Base-by-base conservation (phyloP, 768 basidiomycete species). In the Ramaria sp. region DNA sequence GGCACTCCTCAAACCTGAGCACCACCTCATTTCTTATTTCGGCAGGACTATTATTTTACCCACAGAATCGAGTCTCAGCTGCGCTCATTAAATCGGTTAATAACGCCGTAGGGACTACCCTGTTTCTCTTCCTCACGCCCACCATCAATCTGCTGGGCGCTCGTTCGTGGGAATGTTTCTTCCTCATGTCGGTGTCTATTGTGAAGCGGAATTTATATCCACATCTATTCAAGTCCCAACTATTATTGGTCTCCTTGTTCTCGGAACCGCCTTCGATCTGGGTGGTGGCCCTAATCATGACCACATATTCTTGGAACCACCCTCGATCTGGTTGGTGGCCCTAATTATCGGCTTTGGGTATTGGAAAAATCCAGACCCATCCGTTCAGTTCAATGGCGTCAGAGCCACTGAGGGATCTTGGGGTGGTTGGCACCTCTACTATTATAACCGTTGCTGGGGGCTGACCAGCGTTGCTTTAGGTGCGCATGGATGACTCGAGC, bases 181-280 rank as follows among this genome's bases (percentile, higher is more conserved):
- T n/a, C n/a, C n/a, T n/a, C n/a, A 43, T 54, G 10, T 0, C 44
- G 50, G 66, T 64, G 30, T 71, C 67, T 59, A 68, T 67, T 27
- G 67, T 66, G 52, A 54, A 67, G 79, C 80, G 5, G 91, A 93
- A 67, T 94, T 94, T 63, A 73, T 82, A 48, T 93, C 93, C 64
- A 88, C 88, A 74, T 89, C 87, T 9, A 89, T 95, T 71, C 94
- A 94, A 67, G 86, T 95, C n/a, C 67, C 94, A 58, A 86, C 87
- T 0, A 87, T 92, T 59, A 76, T 73, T 3, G 88, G 84, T 56
- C 71, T 81, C 34, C 82, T 82, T n/a, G n/a, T n/a, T n/a, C n/a
- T n/a, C n/a, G n/a, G n/a, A n/a, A n/a, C n/a, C n/a, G n/a, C n/a
- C n/a, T 32, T 32, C 30, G 30, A 32, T 10, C 30, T 32, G 5